Conservation (phyloP, 495 filamentous ascomycete species). For the Talaromyces proteolyticus region DNA sequence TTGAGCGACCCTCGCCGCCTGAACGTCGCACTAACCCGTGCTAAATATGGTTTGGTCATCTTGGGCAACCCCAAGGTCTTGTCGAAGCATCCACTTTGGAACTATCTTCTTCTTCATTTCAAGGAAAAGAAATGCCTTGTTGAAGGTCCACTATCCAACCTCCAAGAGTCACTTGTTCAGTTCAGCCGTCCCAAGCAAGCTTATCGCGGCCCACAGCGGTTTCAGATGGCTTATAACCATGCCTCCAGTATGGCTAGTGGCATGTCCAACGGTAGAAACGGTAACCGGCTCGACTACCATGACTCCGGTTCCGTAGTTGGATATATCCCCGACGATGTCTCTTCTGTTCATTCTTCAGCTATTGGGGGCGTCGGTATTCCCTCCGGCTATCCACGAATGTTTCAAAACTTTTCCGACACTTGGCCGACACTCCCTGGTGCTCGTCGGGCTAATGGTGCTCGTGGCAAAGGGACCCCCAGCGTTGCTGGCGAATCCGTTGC, state of each 20-base stretch:
- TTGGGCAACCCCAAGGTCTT: constrained; percentile 97
- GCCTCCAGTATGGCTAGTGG: constrained; percentile 49
- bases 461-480: constrained; percentile 62
- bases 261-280: constrained; percentile 43
- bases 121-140: constrained; percentile 96
- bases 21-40: constrained; percentile 97
- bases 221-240: constrained; percentile 76
- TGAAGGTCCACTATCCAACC: constrained; percentile 91
- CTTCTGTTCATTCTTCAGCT: constrained; percentile 88
- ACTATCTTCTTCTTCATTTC: constrained; percentile 92
- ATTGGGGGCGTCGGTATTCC: constrained; percentile 75
- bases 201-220: constrained; percentile 85
- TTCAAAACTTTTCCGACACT: constrained; percentile 82
- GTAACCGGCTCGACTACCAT: constrained; percentile 63
- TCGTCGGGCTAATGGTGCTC: constrained; percentile 54
- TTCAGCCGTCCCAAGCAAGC: constrained; percentile 90
- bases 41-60: constrained; percentile 93
- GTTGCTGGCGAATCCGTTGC: constrained; percentile 87
- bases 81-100: constrained; percentile 97
- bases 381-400: constrained; percentile 89
- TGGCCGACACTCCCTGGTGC: constrained; percentile 76
- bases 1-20: constrained; percentile 96
- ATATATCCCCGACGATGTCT: constrained; percentile 96
- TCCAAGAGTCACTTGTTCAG: constrained; percentile 90
- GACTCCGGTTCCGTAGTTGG: constrained; percentile 84